Evolutionary conservation across 2,329 filamentous ascomycete genomes (phyloP).

Genomic region (Colletotrichum echinochloae): DNA sequence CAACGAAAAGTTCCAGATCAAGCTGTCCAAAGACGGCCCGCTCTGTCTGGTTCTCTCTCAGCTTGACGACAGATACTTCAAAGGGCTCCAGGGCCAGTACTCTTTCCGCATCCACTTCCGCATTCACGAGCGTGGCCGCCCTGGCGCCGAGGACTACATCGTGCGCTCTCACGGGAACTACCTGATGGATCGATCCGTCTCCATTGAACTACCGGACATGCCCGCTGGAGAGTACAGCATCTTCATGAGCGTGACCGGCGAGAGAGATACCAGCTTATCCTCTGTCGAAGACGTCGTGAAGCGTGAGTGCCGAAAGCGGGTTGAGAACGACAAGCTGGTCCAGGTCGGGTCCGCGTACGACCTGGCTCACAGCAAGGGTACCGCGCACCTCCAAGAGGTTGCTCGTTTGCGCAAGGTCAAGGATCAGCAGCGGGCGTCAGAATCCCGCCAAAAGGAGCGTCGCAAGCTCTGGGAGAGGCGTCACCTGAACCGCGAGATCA

Average conservation of each 20-base stretch:
- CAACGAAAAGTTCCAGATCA: constrained; percentile 71
- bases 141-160: constrained; percentile 68
- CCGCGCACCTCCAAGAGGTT: constrained; percentile 63
- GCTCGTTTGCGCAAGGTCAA: constrained; percentile 62
- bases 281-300: constrained; percentile 70
- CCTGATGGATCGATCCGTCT: constrained; percentile 68
- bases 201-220: constrained; percentile 68
- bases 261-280: constrained; percentile 55
- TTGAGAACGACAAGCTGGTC: constrained; percentile 69
- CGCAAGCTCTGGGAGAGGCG: constrained; percentile 63
- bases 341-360: constrained; percentile 71
- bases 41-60: constrained; percentile 71
- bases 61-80: constrained; percentile 72
- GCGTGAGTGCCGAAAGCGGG: constrained; percentile 59
- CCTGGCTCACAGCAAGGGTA: constrained; percentile 69
- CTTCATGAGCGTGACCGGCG: constrained; percentile 66
- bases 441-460: constrained; percentile 58
- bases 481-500: constrained; percentile 57
- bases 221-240: constrained; percentile 68
- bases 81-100: constrained; percentile 71
- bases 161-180: constrained; percentile 70
- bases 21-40: constrained; percentile 66
- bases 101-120: constrained; percentile 62
- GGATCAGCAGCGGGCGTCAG: constrained; percentile 62
- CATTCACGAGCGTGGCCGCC: constrained; percentile 62